These are phyloP conservation scores for Scedosporium minutisporum DNA, from an alignment of 2,329 filamentous ascomycete species.

Conservation along the genomic window DNA sequence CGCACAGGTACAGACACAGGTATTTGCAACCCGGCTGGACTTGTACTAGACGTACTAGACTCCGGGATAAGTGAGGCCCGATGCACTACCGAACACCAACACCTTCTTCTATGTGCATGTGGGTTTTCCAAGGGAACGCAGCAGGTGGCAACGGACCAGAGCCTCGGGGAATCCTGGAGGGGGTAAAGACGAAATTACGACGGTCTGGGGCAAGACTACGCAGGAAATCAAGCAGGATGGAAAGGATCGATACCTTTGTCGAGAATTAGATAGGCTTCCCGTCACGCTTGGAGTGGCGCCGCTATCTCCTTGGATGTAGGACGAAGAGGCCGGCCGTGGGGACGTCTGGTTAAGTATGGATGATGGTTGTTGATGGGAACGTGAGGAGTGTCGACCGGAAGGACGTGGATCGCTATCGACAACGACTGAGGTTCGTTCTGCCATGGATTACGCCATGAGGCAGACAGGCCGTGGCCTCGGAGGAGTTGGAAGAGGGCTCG, in stretches of 20 bases:
- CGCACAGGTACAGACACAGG: neutral
- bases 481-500: neutral
- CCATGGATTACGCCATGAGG: slow-evolving; percentile 61
- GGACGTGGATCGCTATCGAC: slow-evolving; percentile 9
- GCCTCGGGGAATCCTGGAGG: neutral
- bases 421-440: slow-evolving; percentile 45
- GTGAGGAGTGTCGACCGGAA: slow-evolving; percentile 4
- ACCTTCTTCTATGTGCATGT: neutral
- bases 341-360: slow-evolving; percentile 2
- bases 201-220: neutral
- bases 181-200: neutral
- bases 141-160: neutral
- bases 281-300: neutral
- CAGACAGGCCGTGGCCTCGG: slow-evolving; percentile 24
- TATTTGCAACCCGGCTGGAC: neutral
- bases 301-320: neutral
- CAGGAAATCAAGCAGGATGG: neutral
- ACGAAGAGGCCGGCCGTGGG: neutral
- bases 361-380: slow-evolving; percentile 5
- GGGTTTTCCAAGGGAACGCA: neutral
- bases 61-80: neutral
- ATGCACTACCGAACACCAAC: neutral
- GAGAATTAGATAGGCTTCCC: neutral
- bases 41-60: neutral
- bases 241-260: neutral